Conservation (phyloP, 2,329 filamentous ascomycete species). For the Ophiognomonia clavigignenti-juglandacearum region DNA sequence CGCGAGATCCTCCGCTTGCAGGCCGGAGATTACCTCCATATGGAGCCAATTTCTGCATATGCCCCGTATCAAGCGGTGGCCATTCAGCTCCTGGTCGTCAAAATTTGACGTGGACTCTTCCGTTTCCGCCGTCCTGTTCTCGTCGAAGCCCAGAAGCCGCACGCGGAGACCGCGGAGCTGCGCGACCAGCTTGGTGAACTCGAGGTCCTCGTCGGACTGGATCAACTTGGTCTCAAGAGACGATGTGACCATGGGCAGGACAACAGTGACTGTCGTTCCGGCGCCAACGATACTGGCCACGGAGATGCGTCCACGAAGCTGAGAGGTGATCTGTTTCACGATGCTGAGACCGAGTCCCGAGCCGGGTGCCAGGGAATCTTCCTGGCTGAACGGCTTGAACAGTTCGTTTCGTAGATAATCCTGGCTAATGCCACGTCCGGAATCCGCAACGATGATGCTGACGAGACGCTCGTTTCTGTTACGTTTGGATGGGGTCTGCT, state of each 20-base stretch:
- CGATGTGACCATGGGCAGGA: constrained; percentile 11
- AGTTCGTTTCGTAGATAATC: constrained; percentile 57
- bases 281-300: constrained; percentile 40
- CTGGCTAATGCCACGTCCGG: constrained; percentile 59
- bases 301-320: constrained; percentile 53
- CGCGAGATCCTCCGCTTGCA: not conserved
- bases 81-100: not conserved
- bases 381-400: not conserved
- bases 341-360: constrained; percentile 47
- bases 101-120: not conserved
- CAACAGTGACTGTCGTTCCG: constrained; percentile 23
- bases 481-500: constrained; percentile 2
- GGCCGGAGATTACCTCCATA: not conserved
- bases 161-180: not conserved
- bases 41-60: not conserved
- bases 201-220: not conserved
- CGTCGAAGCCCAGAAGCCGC: not conserved
- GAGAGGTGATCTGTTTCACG: constrained; percentile 55
- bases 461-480: constrained; percentile 16
- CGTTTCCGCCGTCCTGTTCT: not conserved
- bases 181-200: not conserved
- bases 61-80: not conserved
- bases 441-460: constrained; percentile 51
- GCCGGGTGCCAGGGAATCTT: not conserved
- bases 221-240: not conserved